Evolutionary conservation across 345 rosid genomes (phyloP).

Genomic region (Lumnitzera littorea): DNA sequence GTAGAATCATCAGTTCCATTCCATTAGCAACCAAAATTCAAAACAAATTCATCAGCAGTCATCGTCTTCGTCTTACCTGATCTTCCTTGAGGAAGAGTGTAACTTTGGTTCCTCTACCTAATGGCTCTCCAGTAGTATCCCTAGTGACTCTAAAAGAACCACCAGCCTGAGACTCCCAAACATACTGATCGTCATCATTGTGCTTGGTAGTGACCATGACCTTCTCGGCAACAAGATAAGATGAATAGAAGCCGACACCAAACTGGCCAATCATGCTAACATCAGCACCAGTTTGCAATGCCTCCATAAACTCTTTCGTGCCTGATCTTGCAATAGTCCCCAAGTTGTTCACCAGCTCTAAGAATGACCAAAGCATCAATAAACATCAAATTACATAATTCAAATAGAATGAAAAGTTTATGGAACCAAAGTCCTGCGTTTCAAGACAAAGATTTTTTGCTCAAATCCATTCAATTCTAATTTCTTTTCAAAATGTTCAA

Average conservation of each 20-base stretch:
- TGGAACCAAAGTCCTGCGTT: no score
- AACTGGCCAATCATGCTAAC: constrained; percentile 57
- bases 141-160: constrained; percentile 42
- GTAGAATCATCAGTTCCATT: no score
- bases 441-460: no score
- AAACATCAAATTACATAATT: not conserved
- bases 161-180: constrained; percentile 56
- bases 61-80: constrained; percentile 22
- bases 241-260: constrained; percentile 54
- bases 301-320: constrained; percentile 55
- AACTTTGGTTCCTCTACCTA: constrained; percentile 50
- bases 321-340: constrained; percentile 59
- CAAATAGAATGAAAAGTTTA: not conserved
- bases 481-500: no score
- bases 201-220: constrained; percentile 45
- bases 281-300: constrained; percentile 51
- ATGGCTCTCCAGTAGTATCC: constrained; percentile 38
- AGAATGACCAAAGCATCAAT: not conserved
- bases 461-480: no score
- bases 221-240: constrained; percentile 46
- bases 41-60: not conserved
- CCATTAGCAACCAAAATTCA: not conserved
- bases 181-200: constrained; percentile 48
- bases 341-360: constrained; percentile 50
- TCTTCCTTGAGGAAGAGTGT: constrained; percentile 47